These are phyloP conservation scores for Russula ochroleuca DNA, from an alignment of 768 basidiomycete species.

Conservation along the genomic window DNA sequence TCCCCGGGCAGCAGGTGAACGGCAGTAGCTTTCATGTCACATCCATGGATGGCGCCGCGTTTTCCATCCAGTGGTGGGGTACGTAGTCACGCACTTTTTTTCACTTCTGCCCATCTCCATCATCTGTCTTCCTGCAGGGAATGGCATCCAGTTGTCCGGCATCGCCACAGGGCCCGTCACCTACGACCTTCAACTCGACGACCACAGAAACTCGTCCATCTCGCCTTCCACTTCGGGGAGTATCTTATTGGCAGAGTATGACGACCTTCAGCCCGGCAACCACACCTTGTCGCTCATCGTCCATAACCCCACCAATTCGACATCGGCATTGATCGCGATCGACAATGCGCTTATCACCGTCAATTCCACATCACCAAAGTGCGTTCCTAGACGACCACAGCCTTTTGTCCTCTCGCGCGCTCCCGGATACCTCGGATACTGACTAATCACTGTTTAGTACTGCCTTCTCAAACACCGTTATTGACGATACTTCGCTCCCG, in stretches of 20 bases:
- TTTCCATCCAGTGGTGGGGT: conserved; percentile 63
- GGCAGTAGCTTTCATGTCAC: conserved; percentile 63
- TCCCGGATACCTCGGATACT: conserved; percentile 21
- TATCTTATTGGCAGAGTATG: conserved; percentile 48
- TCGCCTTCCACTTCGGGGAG: conserved; percentile 31
- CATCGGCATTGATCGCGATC: conserved; percentile 46
- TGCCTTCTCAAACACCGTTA: conserved; percentile 33
- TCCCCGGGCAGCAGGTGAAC: conserved; percentile 43
- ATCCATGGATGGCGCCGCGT: conserved; percentile 50
- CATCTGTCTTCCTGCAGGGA: conserved; percentile 42
- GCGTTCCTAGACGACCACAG: conserved; percentile 15
- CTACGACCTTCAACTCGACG: conserved; percentile 40
- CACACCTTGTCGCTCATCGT: conserved; percentile 58
- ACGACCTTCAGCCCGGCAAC: conserved; percentile 42
- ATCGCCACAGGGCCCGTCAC: conserved; percentile 39
- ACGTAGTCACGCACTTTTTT: conserved; percentile 29
- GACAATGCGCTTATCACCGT: conserved; percentile 50
- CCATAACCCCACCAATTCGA: conserved; percentile 35
- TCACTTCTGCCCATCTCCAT: neutral
- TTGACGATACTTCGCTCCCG: conserved; percentile 46
- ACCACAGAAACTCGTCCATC: conserved; percentile 33
- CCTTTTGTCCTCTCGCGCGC: neutral
- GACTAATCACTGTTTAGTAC: conserved; percentile 36
- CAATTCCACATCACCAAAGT: conserved; percentile 38
- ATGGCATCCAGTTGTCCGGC: conserved; percentile 58